A percentile compares a stretch with the other conserved stretches of the same genome.
Evolutionary conservation across 1,284 basidiomycete species (phyloP).

Genomic region (Ceratorhiza oryzae-sativae): DNA sequence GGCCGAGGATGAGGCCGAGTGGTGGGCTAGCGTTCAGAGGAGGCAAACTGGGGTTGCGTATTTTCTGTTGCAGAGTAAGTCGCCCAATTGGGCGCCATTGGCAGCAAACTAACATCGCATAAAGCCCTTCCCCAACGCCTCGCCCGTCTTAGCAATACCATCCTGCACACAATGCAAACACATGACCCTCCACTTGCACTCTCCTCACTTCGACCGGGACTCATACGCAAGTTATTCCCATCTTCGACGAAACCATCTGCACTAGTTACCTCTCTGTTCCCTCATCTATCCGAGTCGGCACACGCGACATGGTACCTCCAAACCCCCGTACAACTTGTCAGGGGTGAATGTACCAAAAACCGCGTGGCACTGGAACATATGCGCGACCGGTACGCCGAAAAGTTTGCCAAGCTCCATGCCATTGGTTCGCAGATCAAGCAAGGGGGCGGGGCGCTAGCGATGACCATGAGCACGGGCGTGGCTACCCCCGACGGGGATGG

Average conservation of each 20-base stretch:
- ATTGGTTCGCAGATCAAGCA: slow-evolving; percentile 58
- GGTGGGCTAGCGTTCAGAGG: slow-evolving; percentile 60
- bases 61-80: slow-evolving; percentile 44
- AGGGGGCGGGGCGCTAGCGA: slow-evolving; percentile 33
- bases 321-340: slow-evolving; percentile 62
- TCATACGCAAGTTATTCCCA: slow-evolving; percentile 61
- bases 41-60: slow-evolving; percentile 38
- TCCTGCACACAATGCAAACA: slow-evolving; percentile 58
- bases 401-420: slow-evolving; percentile 64
- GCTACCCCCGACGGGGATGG: slow-evolving; percentile 39
- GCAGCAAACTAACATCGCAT: neutral
- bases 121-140: slow-evolving; percentile 67
- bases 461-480: slow-evolving; percentile 45
- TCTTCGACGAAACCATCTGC: slow-evolving; percentile 57
- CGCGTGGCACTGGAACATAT: slow-evolving; percentile 64
- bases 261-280: slow-evolving; percentile 66
- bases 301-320: slow-evolving; percentile 43
- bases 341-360: slow-evolving; percentile 69
- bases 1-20: slow-evolving; percentile 73
- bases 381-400: slow-evolving; percentile 68
- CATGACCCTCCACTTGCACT: slow-evolving; percentile 59
- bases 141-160: slow-evolving; percentile 52
- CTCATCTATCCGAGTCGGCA: slow-evolving; percentile 53
- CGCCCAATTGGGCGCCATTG: neutral
- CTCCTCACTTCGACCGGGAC: slow-evolving; percentile 60